Conservation (phyloP, 331 rosid genomes). For the Rosa hybrid region DNA sequence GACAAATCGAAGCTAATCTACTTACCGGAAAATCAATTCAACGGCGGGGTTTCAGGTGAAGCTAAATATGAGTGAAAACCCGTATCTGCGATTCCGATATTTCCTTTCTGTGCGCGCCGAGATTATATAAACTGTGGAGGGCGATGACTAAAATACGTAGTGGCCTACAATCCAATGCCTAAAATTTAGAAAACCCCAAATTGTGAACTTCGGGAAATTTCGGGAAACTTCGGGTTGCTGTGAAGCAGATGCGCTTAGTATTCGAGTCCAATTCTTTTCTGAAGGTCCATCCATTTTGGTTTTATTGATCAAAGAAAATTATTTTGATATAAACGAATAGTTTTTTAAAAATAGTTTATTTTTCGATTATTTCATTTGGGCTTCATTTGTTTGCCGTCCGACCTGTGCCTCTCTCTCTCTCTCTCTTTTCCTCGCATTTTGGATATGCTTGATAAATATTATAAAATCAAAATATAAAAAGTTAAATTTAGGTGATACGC, state of each 20-base stretch:
- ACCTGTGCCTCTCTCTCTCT: too few relatives aligned
- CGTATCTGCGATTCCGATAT: not conserved
- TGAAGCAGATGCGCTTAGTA: not conserved
- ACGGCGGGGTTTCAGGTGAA: not conserved
- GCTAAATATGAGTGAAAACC: not conserved
- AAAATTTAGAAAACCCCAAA: constrained; percentile 2
- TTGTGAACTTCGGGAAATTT: constrained; percentile 15
- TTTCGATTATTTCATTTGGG: too few relatives aligned
- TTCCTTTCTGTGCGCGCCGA: not conserved
- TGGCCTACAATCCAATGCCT: not conserved
- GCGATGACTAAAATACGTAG: not conserved
- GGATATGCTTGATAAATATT: too few relatives aligned
- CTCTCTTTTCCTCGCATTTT: too few relatives aligned
- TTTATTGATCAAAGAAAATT: too few relatives aligned
- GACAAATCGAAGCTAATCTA: constrained; percentile 6
- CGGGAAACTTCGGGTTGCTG: constrained; percentile 5
- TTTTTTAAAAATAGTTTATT: too few relatives aligned
- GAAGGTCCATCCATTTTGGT: not conserved
- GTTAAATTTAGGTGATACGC: too few relatives aligned
- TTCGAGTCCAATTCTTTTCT: not conserved
- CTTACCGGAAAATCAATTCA: constrained; percentile 7
- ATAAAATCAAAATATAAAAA: too few relatives aligned
- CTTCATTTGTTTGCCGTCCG: too few relatives aligned
- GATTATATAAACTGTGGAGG: not conserved
- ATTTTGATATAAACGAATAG: too few relatives aligned